These are phyloP conservation scores for Glonium stellatum DNA, from an alignment of 495 filamentous ascomycete genomes.

Conservation along the genomic window DNA sequence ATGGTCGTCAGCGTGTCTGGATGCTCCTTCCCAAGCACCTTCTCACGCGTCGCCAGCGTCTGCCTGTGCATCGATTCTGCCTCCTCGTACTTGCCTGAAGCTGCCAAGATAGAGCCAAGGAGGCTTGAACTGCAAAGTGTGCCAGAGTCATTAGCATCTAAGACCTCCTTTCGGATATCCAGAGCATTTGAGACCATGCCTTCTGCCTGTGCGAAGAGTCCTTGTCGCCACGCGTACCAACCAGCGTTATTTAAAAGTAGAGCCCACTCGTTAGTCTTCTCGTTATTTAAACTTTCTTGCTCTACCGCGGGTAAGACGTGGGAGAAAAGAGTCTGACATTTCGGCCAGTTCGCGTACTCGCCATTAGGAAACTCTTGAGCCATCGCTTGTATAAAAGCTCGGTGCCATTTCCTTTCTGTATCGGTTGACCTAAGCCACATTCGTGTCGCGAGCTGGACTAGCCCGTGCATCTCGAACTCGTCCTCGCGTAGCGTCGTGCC, in stretches of 20 bases:
- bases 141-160: background rate
- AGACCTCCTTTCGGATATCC: background rate
- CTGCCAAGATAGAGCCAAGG: background rate
- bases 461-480: slow-evolving; percentile 10
- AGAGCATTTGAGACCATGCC: background rate
- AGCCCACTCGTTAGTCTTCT: background rate
- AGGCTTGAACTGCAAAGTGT: background rate
- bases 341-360: slow-evolving; percentile 6
- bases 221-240: background rate
- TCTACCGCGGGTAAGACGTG: background rate
- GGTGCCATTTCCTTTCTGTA: background rate
- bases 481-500: background rate
- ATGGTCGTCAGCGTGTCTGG: slow-evolving; percentile 4
- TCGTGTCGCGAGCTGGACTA: slow-evolving; percentile 10
- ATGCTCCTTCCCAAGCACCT: slow-evolving; percentile 3
- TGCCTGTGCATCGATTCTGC: slow-evolving; percentile 2
- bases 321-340: background rate
- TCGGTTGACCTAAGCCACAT: slow-evolving; percentile 8
- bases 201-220: background rate
- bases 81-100: background rate
- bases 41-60: background rate
- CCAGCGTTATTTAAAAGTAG: background rate
- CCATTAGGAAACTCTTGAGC: slow-evolving; percentile 8
- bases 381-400: slow-evolving; percentile 5
- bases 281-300: background rate